Percentiles rank a stretch among this genome's conserved stretches.
These are phyloP conservation scores for Gilbertella persicaria DNA, from an alignment of 371 early-diverging fungal genomes.

Conservation along the genomic window DNA sequence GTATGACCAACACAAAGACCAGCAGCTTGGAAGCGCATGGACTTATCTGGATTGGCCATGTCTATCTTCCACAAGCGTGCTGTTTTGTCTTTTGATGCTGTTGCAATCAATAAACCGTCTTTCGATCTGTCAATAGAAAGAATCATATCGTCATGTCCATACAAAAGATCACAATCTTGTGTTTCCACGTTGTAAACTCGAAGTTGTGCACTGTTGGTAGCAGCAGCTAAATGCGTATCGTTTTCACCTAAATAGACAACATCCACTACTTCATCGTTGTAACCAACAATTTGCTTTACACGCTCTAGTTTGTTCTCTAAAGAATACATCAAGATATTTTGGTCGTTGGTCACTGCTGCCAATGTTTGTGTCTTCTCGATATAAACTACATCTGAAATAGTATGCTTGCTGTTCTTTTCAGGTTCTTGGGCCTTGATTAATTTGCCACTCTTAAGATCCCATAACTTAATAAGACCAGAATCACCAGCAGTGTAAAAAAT, in stretches of 20 bases:
- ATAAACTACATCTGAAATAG: slow-evolving; percentile 71
- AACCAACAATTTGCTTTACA: slow-evolving; percentile 87
- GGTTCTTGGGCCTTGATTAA: slow-evolving; percentile 59
- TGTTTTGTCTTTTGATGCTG: slow-evolving; percentile 91
- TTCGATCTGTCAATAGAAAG: slow-evolving; percentile 72
- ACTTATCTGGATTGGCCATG: slow-evolving; percentile 40
- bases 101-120: slow-evolving; percentile 71
- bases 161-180: slow-evolving; percentile 82
- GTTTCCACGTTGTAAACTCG: slow-evolving; percentile 81
- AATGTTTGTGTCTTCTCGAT: slow-evolving; percentile 56
- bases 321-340: slow-evolving; percentile 84
- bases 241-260: slow-evolving; percentile 74
- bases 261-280: slow-evolving; percentile 95
- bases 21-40: slow-evolving; percentile 56
- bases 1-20: slow-evolving; percentile 89
- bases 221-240: slow-evolving; percentile 80
- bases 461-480: slow-evolving; percentile 69
- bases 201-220: slow-evolving; percentile 90
- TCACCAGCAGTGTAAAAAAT: slow-evolving; percentile 88
- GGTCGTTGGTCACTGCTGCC: slow-evolving; percentile 83
- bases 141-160: slow-evolving; percentile 89
- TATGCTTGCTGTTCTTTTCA: slow-evolving; percentile 66
- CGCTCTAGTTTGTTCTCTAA: slow-evolving; percentile 54
- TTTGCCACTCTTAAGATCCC: slow-evolving; percentile 70
- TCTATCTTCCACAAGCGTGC: slow-evolving; percentile 79